phyloP scores from a whole-genome alignment of 1,284 basidiomycete genomes.

The Boletus mariae region DNA sequence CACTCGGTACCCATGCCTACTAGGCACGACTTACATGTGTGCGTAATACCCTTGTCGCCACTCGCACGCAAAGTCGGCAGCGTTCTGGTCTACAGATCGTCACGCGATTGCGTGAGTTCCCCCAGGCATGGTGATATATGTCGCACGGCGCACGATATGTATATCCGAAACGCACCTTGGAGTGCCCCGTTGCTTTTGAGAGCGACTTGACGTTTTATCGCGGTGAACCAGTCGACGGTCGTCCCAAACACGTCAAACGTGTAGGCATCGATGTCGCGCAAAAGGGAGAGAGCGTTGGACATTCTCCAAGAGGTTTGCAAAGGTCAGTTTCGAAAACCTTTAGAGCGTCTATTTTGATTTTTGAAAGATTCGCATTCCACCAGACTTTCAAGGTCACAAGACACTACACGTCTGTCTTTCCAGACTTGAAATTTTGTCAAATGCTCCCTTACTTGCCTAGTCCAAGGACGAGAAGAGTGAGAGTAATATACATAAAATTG shows the following conservation, averaged over 20 bases:
- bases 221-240: constrained; percentile 56
- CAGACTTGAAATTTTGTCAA: too few species aligned
- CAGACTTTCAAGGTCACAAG: too few species aligned
- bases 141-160: neutral
- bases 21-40: constrained; percentile 39
- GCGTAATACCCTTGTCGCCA: constrained; percentile 53
- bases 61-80: constrained; percentile 48
- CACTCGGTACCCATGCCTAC: neutral
- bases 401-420: too few species aligned
- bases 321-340: too few species aligned
- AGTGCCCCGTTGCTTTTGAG: constrained; percentile 28
- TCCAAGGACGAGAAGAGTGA: too few species aligned
- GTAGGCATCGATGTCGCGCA: constrained; percentile 45
- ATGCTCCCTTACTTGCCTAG: too few species aligned
- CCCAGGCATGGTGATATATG: neutral
- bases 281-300: neutral
- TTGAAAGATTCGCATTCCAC: too few species aligned
- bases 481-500: too few species aligned
- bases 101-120: neutral
- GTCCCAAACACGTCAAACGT: constrained; percentile 67
- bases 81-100: constrained; percentile 34
- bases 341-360: too few species aligned
- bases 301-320: neutral
- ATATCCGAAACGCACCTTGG: constrained; percentile 11
- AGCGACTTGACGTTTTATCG: constrained; percentile 43